Base-by-base conservation (phyloP, 1,284 basidiomycete species). In the Ustilago cynodontis region DNA sequence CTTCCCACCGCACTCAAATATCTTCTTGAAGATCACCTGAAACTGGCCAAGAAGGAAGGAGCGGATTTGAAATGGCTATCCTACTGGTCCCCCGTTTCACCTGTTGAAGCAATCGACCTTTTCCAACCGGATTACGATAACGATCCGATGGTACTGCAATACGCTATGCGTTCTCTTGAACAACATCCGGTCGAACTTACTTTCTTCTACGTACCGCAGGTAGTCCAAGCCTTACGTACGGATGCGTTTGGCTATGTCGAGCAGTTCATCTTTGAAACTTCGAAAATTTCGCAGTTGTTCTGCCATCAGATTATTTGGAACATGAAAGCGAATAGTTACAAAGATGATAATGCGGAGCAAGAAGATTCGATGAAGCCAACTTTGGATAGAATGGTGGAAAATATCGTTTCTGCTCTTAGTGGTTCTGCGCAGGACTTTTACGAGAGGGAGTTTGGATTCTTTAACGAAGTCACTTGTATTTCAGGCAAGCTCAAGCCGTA, bases 291-390 rank as follows among this genome's bases (percentile, higher is more conserved):
- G 4, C 96, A 98, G 86, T 87, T 95, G 11, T 99, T 99, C 89
- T 99, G 97, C 85, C 97, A 99, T 86, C 97, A 99, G 88, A 99
- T 99, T 74, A 94, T 99, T 77, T 99, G 97, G 97, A 99, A 99
- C 86, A 99, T 99, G 97, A 97, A 97, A 84, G 97, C 97, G 5
- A 99, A 99, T 86, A 94, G 92, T 72, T 98, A 92, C 87, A 94
- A 93, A 81, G 97, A 96, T 82, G 97, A 99, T 67, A 65, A 82
- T 16, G 83, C 70, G 81, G 88, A 89, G 13, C 89, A 92, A 72
- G 92, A 93, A 81, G 97, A 99, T 87, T 89, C 94, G 0, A 92
- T 99, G 91, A 99, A 99, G 87, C 95, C 96, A 0, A 88, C 90
- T 31, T 89, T 99, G n/a, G 97, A 99, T 82, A 88, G 88, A 13